Percentiles rank a stretch among this genome's conserved stretches.
Evolutionary conservation across 306 rosid species (phyloP).

Genomic region (Dalbergia cultrata): DNA sequence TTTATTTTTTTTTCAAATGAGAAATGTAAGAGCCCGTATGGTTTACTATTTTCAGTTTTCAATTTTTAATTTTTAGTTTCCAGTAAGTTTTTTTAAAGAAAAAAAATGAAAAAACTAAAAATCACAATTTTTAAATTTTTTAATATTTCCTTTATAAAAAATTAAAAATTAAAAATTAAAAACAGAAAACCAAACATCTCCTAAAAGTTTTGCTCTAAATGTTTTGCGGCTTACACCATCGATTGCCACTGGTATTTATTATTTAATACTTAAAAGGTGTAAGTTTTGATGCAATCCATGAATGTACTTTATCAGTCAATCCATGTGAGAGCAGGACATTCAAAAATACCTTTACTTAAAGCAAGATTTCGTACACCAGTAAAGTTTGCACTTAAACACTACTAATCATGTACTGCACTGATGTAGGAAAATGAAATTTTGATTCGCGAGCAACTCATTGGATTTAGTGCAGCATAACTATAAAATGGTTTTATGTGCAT

Average conservation of each 20-base stretch:
- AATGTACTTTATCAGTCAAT: slow-evolving; percentile 27
- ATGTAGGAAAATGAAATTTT: not conserved
- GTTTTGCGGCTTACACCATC: not conserved
- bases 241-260: slow-evolving; percentile 6
- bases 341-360: slow-evolving; percentile 38
- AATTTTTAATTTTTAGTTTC: too few species aligned
- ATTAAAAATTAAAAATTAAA: too few species aligned
- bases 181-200: too few species aligned
- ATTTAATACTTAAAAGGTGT: not conserved
- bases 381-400: slow-evolving; percentile 7
- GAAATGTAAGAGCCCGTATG: too few species aligned
- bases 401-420: not conserved
- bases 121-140: too few species aligned
- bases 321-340: slow-evolving; percentile 42
- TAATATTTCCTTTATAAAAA: too few species aligned
- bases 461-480: slow-evolving; percentile 13
- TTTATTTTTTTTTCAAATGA: not conserved
- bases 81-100: too few species aligned
- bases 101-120: too few species aligned
- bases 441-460: slow-evolving; percentile 19
- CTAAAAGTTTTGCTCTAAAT: too few species aligned
- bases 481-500: not conserved
- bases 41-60: too few species aligned
- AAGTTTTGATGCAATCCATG: slow-evolving; percentile 33
- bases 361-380: slow-evolving; percentile 33